A percentile compares a stretch with the other conserved stretches of the same genome.
phyloP scores from a whole-genome alignment of 2,329 filamentous ascomycete species.

The Colletotrichum theobromicola region DNA sequence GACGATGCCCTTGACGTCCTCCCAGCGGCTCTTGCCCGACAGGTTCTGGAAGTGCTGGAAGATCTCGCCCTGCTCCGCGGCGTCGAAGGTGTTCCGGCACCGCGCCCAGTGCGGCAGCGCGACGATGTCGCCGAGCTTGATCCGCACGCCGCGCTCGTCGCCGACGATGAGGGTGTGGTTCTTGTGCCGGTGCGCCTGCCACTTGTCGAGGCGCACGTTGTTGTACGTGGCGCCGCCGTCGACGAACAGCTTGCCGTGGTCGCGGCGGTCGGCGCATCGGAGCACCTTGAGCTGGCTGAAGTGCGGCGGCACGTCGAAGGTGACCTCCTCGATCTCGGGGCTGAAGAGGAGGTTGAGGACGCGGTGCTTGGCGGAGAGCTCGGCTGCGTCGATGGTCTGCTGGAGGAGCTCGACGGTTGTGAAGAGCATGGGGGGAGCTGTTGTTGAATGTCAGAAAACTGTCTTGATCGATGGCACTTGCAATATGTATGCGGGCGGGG shows the following conservation, averaged over 20 bases:
- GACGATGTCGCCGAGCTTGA: neutral
- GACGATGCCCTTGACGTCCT: neutral
- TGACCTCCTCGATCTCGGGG: neutral
- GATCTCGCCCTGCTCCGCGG: neutral
- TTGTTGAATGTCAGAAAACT: neutral
- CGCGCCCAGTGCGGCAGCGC: neutral
- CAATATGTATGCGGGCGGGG: neutral
- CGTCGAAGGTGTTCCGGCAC: neutral
- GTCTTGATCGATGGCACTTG: neutral
- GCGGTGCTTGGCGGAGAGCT: neutral
- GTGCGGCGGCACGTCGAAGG: conserved; percentile 1
- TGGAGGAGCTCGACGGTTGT: neutral
- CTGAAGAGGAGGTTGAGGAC: neutral
- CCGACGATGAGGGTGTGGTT: conserved; percentile 2
- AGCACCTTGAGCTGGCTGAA: conserved; percentile 2
- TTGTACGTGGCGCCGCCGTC: conserved; percentile 4
- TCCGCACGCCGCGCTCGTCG: neutral
- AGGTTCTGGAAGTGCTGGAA: neutral
- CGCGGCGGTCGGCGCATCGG: neutral
- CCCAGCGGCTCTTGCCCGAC: neutral
- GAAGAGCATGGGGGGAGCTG: neutral
- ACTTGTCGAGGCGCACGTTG: conserved; percentile 4
- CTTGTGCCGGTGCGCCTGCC: neutral
- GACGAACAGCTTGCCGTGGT: neutral
- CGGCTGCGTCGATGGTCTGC: neutral